Base-by-base conservation (phyloP, 345 rosid species). In the Hypericum androsaemum region DNA sequence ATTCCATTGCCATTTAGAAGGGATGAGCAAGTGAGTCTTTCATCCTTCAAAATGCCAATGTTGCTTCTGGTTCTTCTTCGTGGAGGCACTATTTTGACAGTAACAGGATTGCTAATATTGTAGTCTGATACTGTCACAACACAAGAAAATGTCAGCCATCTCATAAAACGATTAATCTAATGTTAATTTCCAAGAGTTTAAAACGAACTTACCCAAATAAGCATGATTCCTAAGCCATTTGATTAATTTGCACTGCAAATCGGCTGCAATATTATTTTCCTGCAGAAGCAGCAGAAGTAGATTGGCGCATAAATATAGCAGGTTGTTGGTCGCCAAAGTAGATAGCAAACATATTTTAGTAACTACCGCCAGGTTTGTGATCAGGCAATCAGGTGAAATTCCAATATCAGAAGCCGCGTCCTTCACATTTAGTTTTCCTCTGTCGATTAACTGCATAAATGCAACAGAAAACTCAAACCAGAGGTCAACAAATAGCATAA, bases 211-310 rank as follows among this genome's bases (percentile, higher is more conserved):
- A 47, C 79, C 88, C 73, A 80, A 61, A 58, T 65, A 75, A 56
- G 86, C 82, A 83, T 92, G 80, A 69, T 73, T 76, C 42, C 63
- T 72, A 64, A 92, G 75, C 98, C 98, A 92, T 60, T 68, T 77
- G 51, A 76, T 62, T 61, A 92, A 47, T 75, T 88, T 81, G 74
- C 75, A 65, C 56, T 39, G 73, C 75, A 77, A 42, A 49, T 83
- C 95, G 58, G 94, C 80, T 12, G 62, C 64, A 69, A 83, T 53
- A 69, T 54, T 72, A 64, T 77, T 82, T 42, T 75, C 95, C 98
- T 92, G 70, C 61, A 59, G 32, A 38, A 40, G 53, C 41, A 62
- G 43, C 38, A 47, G 17, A 58, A 57, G 52, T 11, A 64, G 57
- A 46, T 66, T 41, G 64, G 39, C 4, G 48, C 49, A 40, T 22